Evolutionary conservation across 1,139 yeast species (phyloP).

Genomic region (Wickerhamomyces sp.): DNA sequence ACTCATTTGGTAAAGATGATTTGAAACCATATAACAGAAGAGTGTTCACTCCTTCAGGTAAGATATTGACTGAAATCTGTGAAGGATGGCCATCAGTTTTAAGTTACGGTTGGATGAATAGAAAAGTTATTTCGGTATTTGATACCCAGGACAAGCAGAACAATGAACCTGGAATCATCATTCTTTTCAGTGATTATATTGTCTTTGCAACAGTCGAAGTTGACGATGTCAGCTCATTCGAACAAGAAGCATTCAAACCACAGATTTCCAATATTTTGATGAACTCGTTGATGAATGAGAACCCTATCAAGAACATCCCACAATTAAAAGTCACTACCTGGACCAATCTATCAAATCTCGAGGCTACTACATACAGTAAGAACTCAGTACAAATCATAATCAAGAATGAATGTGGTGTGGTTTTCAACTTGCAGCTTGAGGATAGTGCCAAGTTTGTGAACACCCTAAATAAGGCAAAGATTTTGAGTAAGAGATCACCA

Average conservation of each 20-base stretch:
- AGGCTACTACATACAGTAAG: conserved; percentile 41
- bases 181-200: conserved; percentile 75
- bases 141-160: conserved; percentile 46
- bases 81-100: conserved; percentile 82
- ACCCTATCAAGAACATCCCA: conserved; percentile 71
- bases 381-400: conserved; percentile 27
- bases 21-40: conserved; percentile 49
- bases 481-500: conserved; percentile 74
- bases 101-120: conserved; percentile 82
- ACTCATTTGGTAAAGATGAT: conserved; percentile 69
- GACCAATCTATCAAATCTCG: conserved; percentile 56
- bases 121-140: conserved; percentile 80
- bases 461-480: conserved; percentile 68
- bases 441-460: conserved; percentile 50
- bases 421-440: conserved; percentile 27
- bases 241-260: conserved; percentile 39
- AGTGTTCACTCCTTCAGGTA: conserved; percentile 88
- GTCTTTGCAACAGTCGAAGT: conserved; percentile 53
- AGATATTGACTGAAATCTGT: conserved; percentile 77
- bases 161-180: conserved; percentile 49
- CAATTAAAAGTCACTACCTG: conserved; percentile 63
- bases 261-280: conserved; percentile 74
- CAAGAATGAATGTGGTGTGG: conserved; percentile 12
- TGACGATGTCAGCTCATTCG: conserved; percentile 16
- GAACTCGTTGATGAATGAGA: conserved; percentile 86